A percentile compares a stretch with the other conserved stretches of the same genome.
Conservation (phyloP, 495 filamentous ascomycete species). For the Amniculicola lignicola region DNA sequence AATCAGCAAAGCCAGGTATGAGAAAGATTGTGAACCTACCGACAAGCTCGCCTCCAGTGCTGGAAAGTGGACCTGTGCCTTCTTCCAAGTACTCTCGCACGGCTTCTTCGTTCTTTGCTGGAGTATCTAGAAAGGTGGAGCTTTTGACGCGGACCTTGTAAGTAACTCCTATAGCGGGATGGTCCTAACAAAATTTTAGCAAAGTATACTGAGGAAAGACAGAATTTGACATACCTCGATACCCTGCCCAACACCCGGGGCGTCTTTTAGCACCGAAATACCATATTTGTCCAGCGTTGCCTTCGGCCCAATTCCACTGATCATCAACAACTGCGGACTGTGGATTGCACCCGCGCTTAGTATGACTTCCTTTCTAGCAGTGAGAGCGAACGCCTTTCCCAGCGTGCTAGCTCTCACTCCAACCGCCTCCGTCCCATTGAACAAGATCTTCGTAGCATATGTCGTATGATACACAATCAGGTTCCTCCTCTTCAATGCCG, state of each 20-base stretch:
- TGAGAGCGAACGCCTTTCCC: conserved; percentile 1
- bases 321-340: conserved; percentile 50
- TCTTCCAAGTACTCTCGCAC: too few species aligned
- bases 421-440: conserved; percentile 47
- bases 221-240: conserved; percentile 33
- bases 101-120: too few species aligned
- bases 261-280: conserved; percentile 46
- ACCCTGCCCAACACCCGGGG: conserved; percentile 51
- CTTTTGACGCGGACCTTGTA: too few species aligned
- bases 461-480: conserved; percentile 44
- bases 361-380: conserved; percentile 8
- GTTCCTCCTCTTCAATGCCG: conserved; percentile 28
- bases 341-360: conserved; percentile 35
- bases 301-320: conserved; percentile 53
- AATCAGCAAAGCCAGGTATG: too few species aligned
- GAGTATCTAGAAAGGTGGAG: too few species aligned
- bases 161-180: too few species aligned
- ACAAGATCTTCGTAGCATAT: conserved; percentile 46
- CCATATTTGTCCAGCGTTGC: conserved; percentile 39
- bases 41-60: too few species aligned
- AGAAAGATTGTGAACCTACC: too few species aligned
- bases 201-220: too few species aligned
- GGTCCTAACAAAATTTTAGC: too few species aligned
- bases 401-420: conserved; percentile 41
- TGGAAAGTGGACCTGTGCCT: too few species aligned